Evolutionary conservation across 2,329 filamentous ascomycete genomes (phyloP).

Genomic region (Nemania bipapillata): DNA sequence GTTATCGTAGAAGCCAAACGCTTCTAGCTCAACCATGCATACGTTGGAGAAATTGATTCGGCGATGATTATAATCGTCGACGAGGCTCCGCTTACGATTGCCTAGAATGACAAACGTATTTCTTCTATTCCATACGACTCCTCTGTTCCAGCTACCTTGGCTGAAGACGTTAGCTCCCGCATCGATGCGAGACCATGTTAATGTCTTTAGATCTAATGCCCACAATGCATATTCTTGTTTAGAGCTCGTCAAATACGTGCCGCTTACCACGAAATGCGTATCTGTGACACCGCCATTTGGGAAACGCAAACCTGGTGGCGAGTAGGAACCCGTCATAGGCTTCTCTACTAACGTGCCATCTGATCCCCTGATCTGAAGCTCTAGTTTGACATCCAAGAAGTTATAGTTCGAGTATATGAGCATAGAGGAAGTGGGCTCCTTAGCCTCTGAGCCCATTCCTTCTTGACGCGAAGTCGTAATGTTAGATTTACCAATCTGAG

Average conservation of each 20-base stretch:
- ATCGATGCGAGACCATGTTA: conserved; percentile 96
- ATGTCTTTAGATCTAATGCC: conserved; percentile 86
- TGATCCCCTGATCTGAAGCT: conserved; percentile 85
- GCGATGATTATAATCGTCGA: conserved; percentile 97
- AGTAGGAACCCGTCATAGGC: conserved; percentile 86
- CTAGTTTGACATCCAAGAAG: conserved; percentile 95
- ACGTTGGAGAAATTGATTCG: conserved; percentile 97
- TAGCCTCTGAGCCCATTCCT: conserved; percentile 64
- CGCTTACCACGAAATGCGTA: conserved; percentile 95
- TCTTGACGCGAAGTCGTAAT: conserved; percentile 57
- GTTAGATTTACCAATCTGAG: conserved; percentile 73
- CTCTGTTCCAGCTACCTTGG: conserved; percentile 97
- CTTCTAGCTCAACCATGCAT: conserved; percentile 95
- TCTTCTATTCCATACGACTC: conserved; percentile 89
- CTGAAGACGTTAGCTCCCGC: conserved; percentile 93
- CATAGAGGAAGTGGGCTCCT: conserved; percentile 76
- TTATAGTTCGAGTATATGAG: conserved; percentile 99
- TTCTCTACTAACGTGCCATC: conserved; percentile 88
- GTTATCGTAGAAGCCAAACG: conserved; percentile 97
- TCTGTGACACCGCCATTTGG: conserved; percentile 96
- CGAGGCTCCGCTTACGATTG: conserved; percentile 89
- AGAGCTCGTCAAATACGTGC: conserved; percentile 95
- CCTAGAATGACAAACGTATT: conserved; percentile 97
- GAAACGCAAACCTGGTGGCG: conserved; percentile 91
- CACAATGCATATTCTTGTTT: conserved; percentile 98